phyloP scores from a whole-genome alignment of 2,329 filamentous ascomycete species.

The Aureobasidium pullulans region DNA sequence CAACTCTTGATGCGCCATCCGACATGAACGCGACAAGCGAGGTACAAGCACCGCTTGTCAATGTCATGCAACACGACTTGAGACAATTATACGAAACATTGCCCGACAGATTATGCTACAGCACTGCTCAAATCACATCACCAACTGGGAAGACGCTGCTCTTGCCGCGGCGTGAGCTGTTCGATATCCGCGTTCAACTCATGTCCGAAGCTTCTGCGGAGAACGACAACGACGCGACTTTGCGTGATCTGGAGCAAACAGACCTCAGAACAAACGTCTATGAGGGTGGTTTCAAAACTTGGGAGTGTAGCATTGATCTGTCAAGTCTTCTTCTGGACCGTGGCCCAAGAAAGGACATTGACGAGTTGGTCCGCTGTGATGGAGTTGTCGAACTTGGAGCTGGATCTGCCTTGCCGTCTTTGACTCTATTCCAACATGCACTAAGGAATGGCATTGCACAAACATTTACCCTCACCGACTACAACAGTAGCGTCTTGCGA shows the following conservation, averaged over 20 bases:
- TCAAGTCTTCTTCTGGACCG: conserved; percentile 55
- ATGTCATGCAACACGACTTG: conserved; percentile 32
- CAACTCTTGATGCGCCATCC: not conserved
- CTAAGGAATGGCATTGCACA: conserved; percentile 43
- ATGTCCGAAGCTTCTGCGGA: conserved; percentile 58
- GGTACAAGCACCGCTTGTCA: conserved; percentile 7
- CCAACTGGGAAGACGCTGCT: conserved; percentile 48
- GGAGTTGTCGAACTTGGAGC: conserved; percentile 62
- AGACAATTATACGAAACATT: conserved; percentile 40
- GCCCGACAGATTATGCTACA: conserved; percentile 68
- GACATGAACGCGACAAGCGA: not conserved
- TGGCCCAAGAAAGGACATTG: conserved; percentile 42
- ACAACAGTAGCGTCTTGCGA: conserved; percentile 69
- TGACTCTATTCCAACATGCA: conserved; percentile 61
- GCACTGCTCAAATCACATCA: conserved; percentile 52
- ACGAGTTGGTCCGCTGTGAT: conserved; percentile 40
- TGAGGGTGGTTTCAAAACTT: conserved; percentile 83
- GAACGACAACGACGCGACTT: conserved; percentile 38
- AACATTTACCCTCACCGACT: conserved; percentile 65
- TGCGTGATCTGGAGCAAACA: conserved; percentile 58
- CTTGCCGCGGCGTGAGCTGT: conserved; percentile 68
- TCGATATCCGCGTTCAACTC: conserved; percentile 73
- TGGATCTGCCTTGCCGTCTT: conserved; percentile 65
- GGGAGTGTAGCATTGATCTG: conserved; percentile 78
- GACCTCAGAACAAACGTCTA: conserved; percentile 78